Conservation (phyloP, 768 basidiomycete genomes). For the Suillus plorans region DNA sequence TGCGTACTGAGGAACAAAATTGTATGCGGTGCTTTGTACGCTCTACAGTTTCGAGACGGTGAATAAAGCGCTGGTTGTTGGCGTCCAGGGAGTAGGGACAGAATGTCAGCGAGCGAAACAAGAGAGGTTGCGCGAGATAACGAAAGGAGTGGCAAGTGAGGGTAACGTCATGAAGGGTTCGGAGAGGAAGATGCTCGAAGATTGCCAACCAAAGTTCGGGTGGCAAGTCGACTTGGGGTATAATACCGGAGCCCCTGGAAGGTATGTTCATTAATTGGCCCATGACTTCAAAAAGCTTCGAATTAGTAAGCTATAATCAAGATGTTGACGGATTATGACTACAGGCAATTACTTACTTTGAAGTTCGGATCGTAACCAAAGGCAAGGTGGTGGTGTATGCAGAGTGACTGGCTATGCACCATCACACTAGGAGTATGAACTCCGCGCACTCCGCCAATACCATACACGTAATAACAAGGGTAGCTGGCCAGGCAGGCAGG, state of each 20-base stretch:
- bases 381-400: neutral
- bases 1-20: conserved; percentile 7
- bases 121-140: conserved; percentile 6
- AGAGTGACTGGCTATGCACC: neutral
- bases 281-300: neutral
- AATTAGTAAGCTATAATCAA: neutral
- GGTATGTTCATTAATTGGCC: neutral
- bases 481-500: too few species aligned
- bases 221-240: neutral
- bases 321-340: neutral
- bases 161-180: neutral
- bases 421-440: too few species aligned
- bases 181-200: neutral
- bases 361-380: neutral
- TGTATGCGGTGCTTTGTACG: neutral
- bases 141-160: conserved; percentile 9
- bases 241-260: neutral
- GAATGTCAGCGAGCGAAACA: conserved; percentile 9
- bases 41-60: neutral
- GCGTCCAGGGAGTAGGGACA: conserved; percentile 10
- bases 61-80: neutral
- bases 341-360: neutral
- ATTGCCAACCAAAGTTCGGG: conserved; percentile 8
- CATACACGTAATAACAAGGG: too few species aligned
- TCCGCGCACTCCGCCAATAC: too few species aligned